phyloP scores from a whole-genome alignment of 306 rosid genomes.

The Malus domestica region DNA sequence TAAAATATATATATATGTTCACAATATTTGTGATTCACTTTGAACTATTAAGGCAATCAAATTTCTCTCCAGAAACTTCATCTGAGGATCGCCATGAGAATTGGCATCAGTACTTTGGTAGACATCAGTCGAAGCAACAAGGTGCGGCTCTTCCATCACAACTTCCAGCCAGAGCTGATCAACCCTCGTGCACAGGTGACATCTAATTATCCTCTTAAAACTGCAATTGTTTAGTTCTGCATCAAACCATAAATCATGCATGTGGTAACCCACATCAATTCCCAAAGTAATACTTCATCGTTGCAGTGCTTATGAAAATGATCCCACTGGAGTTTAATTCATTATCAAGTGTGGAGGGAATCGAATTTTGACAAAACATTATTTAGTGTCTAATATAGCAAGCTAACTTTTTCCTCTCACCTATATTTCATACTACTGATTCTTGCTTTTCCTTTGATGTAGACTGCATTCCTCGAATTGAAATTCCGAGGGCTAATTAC shows the following conservation, averaged over 20 bases:
- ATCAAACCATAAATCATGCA: not conserved
- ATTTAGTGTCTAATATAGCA: not conserved
- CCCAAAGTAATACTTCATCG: not conserved
- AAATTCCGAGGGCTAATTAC: constrained; percentile 51
- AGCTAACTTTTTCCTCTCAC: not conserved
- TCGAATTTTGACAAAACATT: not conserved
- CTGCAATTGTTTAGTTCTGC: constrained; percentile 5
- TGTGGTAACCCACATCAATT: not conserved
- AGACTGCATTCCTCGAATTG: constrained; percentile 61
- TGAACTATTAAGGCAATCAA: constrained; percentile 8
- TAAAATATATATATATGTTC: not conserved
- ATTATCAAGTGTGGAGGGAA: not conserved
- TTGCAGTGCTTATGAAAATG: not conserved
- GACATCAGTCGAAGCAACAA: constrained; percentile 45
- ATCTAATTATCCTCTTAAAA: constrained; percentile 1
- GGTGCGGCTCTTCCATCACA: constrained; percentile 68
- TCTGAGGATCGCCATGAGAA: constrained; percentile 44
- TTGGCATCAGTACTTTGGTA: constrained; percentile 52
- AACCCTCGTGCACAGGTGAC: constrained; percentile 77
- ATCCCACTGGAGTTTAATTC: not conserved
- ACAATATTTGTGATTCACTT: constrained; percentile 7
- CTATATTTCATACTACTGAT: not conserved
- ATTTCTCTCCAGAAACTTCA: constrained; percentile 39
- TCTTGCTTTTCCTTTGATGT: constrained; percentile 9
- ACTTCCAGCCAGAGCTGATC: constrained; percentile 87